Conservation (phyloP, 1,284 basidiomycete species). For the Ganoderma lucidum region DNA sequence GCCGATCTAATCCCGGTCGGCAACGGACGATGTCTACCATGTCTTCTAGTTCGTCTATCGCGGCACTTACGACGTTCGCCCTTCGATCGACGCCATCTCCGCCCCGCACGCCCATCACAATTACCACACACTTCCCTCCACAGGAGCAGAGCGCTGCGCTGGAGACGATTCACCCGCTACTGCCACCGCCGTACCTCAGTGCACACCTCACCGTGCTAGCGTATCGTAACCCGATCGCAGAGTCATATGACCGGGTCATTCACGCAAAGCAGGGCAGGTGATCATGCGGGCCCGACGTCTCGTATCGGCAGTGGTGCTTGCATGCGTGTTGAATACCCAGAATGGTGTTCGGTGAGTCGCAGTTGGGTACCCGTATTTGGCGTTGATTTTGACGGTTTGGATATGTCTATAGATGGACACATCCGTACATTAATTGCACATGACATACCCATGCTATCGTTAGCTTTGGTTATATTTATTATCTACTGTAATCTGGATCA, state of each 20-base stretch:
- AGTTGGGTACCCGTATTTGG: not conserved
- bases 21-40: conserved; percentile 71
- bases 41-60: conserved; percentile 65
- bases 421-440: conserved; percentile 13
- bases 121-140: conserved; percentile 61
- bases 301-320: conserved; percentile 1
- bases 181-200: conserved; percentile 73
- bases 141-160: conserved; percentile 57
- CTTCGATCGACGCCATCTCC: conserved; percentile 61
- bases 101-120: conserved; percentile 52
- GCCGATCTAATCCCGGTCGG: conserved; percentile 55
- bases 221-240: conserved; percentile 68
- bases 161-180: conserved; percentile 68
- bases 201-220: conserved; percentile 73
- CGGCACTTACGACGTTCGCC: conserved; percentile 70
- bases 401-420: conserved; percentile 13
- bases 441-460: conserved; percentile 13
- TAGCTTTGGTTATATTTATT: conserved; percentile 30
- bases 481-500: conserved; percentile 25
- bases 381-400: conserved; percentile 7
- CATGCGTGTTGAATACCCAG: conserved; percentile 14
- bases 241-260: conserved; percentile 73
- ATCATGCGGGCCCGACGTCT: conserved; percentile 8
- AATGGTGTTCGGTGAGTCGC: conserved; percentile 19
- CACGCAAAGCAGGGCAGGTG: conserved; percentile 55